Percentiles rank a stretch among this genome's conserved stretches.
These are phyloP conservation scores for Curvularia hawaiiensis DNA, from an alignment of 2,329 filamentous ascomycete species.

Conservation along the genomic window DNA sequence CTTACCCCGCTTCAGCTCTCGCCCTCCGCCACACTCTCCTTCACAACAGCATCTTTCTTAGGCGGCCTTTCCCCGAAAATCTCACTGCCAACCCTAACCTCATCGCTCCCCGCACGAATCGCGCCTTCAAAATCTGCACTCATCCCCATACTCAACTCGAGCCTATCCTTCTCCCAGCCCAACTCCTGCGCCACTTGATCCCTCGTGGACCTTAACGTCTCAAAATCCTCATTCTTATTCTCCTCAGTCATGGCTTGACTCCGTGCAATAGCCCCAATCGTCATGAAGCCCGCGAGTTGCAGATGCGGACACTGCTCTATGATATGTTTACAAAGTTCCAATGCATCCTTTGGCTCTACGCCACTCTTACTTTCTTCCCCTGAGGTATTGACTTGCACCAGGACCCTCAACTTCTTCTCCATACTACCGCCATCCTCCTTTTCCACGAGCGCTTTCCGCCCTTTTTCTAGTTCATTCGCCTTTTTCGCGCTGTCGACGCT, in stretches of 20 bases:
- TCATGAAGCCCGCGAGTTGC: conserved; percentile 85
- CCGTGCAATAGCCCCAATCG: conserved; percentile 91
- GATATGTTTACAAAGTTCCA: conserved; percentile 72
- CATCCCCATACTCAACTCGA: conserved; percentile 99
- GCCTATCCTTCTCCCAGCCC: conserved; percentile 57
- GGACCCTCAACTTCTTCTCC: conserved; percentile 65
- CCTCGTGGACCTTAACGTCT: conserved; percentile 68
- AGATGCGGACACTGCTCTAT: conserved; percentile 73
- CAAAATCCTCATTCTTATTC: conserved; percentile 91
- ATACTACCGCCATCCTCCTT: conserved; percentile 38
- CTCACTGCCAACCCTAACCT: conserved; percentile 90
- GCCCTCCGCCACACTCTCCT: conserved; percentile 29
- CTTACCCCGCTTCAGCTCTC: conserved; percentile 15
- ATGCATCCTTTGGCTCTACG: conserved; percentile 68
- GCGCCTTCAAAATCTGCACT: conserved; percentile 94
- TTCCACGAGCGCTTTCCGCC: conserved; percentile 65
- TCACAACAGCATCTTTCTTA: conserved; percentile 78
- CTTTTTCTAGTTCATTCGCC: conserved; percentile 77
- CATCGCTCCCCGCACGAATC: conserved; percentile 78
- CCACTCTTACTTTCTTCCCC: conserved; percentile 87
- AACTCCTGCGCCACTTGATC: conserved; percentile 71
- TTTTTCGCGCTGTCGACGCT: conserved; percentile 90
- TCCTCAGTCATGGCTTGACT: conserved; percentile 73
- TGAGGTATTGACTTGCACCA: conserved; percentile 95
- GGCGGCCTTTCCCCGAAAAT: conserved; percentile 87